Conservation (phyloP, 306 rosid genomes). For the Prinsepia uniflora region DNA sequence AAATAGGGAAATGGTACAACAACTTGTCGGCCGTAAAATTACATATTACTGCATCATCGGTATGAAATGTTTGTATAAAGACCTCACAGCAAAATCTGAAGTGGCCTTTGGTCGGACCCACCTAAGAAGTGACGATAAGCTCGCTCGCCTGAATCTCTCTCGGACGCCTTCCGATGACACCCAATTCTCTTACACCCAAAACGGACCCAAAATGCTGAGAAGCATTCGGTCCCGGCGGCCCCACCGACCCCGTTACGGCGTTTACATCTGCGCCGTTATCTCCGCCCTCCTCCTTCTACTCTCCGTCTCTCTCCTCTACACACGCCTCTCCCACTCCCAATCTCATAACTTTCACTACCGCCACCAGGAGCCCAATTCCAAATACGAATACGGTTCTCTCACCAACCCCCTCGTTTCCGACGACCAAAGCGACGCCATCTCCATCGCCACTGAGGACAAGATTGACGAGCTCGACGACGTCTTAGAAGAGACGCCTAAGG, state of each 20-base stretch:
- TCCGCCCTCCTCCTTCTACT: conserved; percentile 66
- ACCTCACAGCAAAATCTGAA: background rate
- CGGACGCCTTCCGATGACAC: background rate
- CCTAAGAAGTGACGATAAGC: background rate
- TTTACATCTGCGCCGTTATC: conserved; percentile 56
- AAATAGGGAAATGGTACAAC: too few relatives aligned
- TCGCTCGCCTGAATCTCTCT: background rate
- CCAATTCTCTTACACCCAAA: background rate
- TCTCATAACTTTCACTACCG: conserved; percentile 26
- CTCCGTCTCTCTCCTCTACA: conserved; percentile 75
- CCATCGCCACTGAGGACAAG: conserved; percentile 48
- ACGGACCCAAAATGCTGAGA: conserved; percentile 41
- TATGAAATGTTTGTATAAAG: too few relatives aligned
- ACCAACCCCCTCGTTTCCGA: conserved; percentile 46
- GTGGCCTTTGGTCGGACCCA: background rate
- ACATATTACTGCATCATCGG: too few relatives aligned
- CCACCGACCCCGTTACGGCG: conserved; percentile 69
- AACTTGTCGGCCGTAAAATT: too few relatives aligned
- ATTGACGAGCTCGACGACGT: conserved; percentile 73
- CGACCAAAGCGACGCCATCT: conserved; percentile 20
- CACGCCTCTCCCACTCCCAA: conserved; percentile 62
- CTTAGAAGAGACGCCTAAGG: conserved; percentile 23
- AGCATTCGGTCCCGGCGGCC: conserved; percentile 43
- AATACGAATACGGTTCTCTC: conserved; percentile 30
- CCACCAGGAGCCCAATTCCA: conserved; percentile 8